Evolutionary conservation across 345 rosid genomes (phyloP).

Genomic region (Hypericum perforatum): DNA sequence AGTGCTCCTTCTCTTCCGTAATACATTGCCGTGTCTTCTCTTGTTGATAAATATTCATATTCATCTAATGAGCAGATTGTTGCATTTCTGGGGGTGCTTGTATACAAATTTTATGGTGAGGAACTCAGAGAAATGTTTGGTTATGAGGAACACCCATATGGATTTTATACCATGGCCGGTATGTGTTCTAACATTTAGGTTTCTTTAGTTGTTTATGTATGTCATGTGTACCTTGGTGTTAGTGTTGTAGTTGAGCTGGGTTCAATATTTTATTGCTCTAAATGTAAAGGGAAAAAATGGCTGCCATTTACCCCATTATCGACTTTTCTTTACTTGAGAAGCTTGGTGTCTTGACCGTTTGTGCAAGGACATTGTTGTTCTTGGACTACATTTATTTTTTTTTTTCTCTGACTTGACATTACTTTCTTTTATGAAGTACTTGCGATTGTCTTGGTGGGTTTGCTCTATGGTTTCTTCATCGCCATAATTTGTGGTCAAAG

Average conservation of each 20-base stretch:
- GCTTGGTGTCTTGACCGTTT: background rate
- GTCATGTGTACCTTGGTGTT: no score
- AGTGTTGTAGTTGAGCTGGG: no score
- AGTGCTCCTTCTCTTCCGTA: background rate
- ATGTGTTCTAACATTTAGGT: background rate
- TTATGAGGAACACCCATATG: conserved; percentile 97
- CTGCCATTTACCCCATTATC: no score
- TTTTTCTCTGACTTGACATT: background rate
- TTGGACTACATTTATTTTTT: background rate
- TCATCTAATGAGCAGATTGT: conserved; percentile 53
- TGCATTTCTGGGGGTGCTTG: conserved; percentile 82
- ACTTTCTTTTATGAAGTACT: conserved; percentile 43
- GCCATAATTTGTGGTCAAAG: conserved; percentile 98
- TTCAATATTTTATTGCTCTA: no score
- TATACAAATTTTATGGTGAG: conserved; percentile 90
- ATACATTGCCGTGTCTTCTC: no score
- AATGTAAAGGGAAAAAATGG: no score
- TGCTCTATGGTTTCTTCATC: conserved; percentile 93
- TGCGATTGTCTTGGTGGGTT: conserved; percentile 92
- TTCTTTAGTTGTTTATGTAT: no score
- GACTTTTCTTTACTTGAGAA: no score
- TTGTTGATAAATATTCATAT: background rate
- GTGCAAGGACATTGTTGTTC: background rate
- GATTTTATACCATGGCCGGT: conserved; percentile 96
- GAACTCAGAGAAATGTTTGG: conserved; percentile 97